A percentile compares a stretch with the other conserved stretches of the same genome.
phyloP scores from a whole-genome alignment of 371 early-diverging fungal species.

The Mucor lusitanicus region DNA sequence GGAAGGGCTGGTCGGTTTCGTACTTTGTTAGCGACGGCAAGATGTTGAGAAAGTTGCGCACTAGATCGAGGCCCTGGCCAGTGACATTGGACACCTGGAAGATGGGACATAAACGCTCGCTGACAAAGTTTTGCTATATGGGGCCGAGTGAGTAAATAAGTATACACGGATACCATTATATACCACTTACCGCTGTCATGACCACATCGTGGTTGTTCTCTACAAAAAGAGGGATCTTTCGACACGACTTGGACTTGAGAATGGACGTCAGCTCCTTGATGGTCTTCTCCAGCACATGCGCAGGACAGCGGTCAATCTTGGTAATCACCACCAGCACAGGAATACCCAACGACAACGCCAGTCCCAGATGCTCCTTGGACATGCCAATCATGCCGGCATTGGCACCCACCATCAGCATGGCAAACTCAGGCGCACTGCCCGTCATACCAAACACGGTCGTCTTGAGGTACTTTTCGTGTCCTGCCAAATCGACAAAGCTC shows the following conservation, averaged over 20 bases:
- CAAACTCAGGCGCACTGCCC: slow-evolving; percentile 87
- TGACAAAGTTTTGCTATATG: slow-evolving; percentile 73
- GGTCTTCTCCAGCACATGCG: slow-evolving; percentile 80
- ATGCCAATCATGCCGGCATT: slow-evolving; percentile 93
- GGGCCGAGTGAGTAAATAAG: too few species aligned
- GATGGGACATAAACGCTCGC: slow-evolving; percentile 90
- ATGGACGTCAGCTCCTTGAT: slow-evolving; percentile 82
- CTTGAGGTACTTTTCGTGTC: slow-evolving; percentile 93
- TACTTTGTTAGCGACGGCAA: slow-evolving; percentile 72
- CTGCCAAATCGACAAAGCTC: slow-evolving; percentile 88
- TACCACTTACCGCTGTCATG: slow-evolving; percentile 64
- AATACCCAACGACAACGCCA: slow-evolving; percentile 82
- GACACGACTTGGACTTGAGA: slow-evolving; percentile 85
- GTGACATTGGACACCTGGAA: slow-evolving; percentile 94
- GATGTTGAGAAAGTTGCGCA: slow-evolving; percentile 83
- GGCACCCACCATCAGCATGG: slow-evolving; percentile 88
- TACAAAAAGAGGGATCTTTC: slow-evolving; percentile 90
- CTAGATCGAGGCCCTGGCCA: slow-evolving; percentile 82
- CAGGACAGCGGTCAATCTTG: slow-evolving; percentile 91
- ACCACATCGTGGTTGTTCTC: slow-evolving; percentile 76
- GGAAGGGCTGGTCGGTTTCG: slow-evolving; percentile 63
- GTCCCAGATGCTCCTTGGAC: slow-evolving; percentile 93
- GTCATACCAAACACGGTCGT: slow-evolving; percentile 95
- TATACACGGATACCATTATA: too few species aligned
- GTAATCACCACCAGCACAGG: slow-evolving; percentile 92